phyloP scores from a whole-genome alignment of 257 asterid genomes.

The Knoxia roxburghii region DNA sequence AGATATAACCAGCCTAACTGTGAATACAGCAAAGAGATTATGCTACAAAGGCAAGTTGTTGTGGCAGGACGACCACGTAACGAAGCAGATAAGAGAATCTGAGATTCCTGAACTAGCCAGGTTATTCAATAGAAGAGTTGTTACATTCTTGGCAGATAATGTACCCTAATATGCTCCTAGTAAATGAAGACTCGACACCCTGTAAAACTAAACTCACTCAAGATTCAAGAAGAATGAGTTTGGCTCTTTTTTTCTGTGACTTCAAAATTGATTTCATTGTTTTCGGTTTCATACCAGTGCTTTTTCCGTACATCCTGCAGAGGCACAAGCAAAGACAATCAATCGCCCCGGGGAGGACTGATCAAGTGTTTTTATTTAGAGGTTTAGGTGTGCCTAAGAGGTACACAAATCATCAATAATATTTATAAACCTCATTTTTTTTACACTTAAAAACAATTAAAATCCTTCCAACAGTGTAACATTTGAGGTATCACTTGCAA shows the following conservation, averaged over 20 bases:
- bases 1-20: conserved; percentile 48
- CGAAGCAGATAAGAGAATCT: conserved; percentile 50
- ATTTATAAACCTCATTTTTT: too few species aligned
- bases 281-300: neutral
- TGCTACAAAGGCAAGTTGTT: conserved; percentile 42
- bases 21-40: conserved; percentile 61
- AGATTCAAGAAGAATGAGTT: neutral
- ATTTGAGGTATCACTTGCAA: too few species aligned
- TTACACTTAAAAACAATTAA: too few species aligned
- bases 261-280: neutral
- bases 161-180: conserved; percentile 28
- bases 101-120: conserved; percentile 73
- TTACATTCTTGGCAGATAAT: conserved; percentile 49
- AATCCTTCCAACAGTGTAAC: too few species aligned
- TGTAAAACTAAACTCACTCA: neutral
- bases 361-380: too few species aligned
- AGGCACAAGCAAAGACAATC: too few species aligned
- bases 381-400: too few species aligned
- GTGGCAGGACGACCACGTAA: conserved; percentile 42
- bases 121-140: conserved; percentile 66
- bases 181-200: neutral
- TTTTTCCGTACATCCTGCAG: neutral
- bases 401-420: too few species aligned
- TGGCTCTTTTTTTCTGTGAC: neutral
- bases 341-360: too few species aligned